These are phyloP conservation scores for Lagenidium giganteum DNA, from an alignment of 352 stramenopile genomes.

Conservation along the genomic window DNA sequence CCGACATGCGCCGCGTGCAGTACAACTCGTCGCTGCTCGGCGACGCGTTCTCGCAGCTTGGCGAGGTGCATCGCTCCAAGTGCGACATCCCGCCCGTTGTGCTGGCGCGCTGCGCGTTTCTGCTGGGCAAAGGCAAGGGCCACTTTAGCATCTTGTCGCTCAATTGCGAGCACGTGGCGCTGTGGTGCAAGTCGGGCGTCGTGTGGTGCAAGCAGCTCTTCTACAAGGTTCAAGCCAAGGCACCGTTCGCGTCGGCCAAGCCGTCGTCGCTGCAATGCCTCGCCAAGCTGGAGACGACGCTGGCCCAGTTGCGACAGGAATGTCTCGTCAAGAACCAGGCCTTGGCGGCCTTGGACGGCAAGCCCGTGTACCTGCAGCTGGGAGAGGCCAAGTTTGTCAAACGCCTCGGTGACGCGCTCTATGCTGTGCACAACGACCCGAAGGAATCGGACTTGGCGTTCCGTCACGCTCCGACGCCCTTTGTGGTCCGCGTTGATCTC, in stretches of 20 bases:
- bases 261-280: slow-evolving; percentile 23
- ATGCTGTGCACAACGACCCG: slow-evolving; percentile 51
- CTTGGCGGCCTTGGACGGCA: slow-evolving; percentile 27
- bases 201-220: slow-evolving; percentile 74
- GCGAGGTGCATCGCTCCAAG: slow-evolving; percentile 55
- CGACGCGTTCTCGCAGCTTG: slow-evolving; percentile 47
- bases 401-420: slow-evolving; percentile 41
- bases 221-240: slow-evolving; percentile 38
- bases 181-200: slow-evolving; percentile 74
- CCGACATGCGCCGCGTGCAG: slow-evolving; percentile 65
- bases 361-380: slow-evolving; percentile 49
- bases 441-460: slow-evolving; percentile 58
- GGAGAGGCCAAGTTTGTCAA: slow-evolving; percentile 42
- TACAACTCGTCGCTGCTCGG: slow-evolving; percentile 70
- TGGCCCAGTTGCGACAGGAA: slow-evolving; percentile 27
- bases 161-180: slow-evolving; percentile 73
- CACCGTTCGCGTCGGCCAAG: slow-evolving; percentile 39
- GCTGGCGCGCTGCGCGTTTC: slow-evolving; percentile 59
- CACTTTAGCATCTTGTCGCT: slow-evolving; percentile 67
- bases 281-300: slow-evolving; percentile 23
- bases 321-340: slow-evolving; percentile 23
- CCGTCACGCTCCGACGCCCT: slow-evolving; percentile 46
- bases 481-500: slow-evolving; percentile 31
- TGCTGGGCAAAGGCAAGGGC: slow-evolving; percentile 56
- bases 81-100: slow-evolving; percentile 66